These are phyloP conservation scores for Ganoderma sinense DNA, from an alignment of 1,284 basidiomycete species.

Conservation along the genomic window DNA sequence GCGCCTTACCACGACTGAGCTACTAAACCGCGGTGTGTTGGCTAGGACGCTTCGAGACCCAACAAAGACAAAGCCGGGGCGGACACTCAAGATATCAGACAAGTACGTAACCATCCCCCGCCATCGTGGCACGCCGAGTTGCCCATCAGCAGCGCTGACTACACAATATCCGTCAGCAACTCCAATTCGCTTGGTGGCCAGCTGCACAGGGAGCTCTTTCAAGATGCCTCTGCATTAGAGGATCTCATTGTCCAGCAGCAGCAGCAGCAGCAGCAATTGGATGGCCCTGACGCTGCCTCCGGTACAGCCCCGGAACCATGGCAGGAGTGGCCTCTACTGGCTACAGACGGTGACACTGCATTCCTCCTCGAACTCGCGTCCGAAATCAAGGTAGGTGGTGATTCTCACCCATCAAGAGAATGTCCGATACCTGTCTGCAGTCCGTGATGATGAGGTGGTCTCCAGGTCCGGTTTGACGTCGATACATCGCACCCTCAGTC, in stretches of 20 bases:
- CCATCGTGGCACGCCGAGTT: constrained; percentile 13
- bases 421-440: not conserved
- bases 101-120: constrained; percentile 43
- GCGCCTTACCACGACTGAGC: constrained; percentile 59
- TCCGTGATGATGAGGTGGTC: not conserved
- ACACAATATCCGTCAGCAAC: constrained; percentile 52
- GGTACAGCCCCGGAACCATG: constrained; percentile 54
- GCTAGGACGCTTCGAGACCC: constrained; percentile 73
- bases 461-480: constrained; percentile 70
- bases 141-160: constrained; percentile 4
- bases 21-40: constrained; percentile 67
- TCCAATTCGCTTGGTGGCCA: constrained; percentile 73
- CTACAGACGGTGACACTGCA: constrained; percentile 79
- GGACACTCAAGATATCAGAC: constrained; percentile 79
- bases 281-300: not conserved
- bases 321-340: constrained; percentile 76
- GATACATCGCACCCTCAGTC: constrained; percentile 67
- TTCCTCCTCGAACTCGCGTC: constrained; percentile 76
- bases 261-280: not conserved
- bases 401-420: not conserved
- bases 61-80: constrained; percentile 66
- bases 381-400: constrained; percentile 61
- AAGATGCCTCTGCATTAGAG: constrained; percentile 72
- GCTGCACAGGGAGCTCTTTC: constrained; percentile 66
- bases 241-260: constrained; percentile 46